Base-by-base conservation (phyloP, 164 flowering plant species). In the Kingdonia uniflora region DNA sequence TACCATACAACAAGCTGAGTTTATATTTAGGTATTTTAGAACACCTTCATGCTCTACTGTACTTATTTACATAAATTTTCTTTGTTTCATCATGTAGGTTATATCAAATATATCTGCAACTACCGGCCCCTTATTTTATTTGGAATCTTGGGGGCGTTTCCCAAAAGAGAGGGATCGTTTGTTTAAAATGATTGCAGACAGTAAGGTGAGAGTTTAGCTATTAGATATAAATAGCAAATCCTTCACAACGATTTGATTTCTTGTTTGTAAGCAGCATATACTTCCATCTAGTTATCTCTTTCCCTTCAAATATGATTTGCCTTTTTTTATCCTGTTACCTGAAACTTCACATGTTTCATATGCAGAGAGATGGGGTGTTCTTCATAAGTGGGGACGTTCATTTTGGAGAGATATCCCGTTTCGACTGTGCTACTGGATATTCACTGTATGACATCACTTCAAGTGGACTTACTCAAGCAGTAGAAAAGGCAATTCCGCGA, bases 311-410 rank as follows among this genome's bases (percentile, higher is more conserved):
- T n/a, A n/a, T n/a, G n/a, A n/a, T n/a, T n/a, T n/a, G n/a, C n/a
- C n/a, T n/a, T n/a, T n/a, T n/a, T n/a, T 29, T 29, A 3, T 29
- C 8, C 8, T 29, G 8, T 3, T 29, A 8, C 35, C 35, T 8
- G 35, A n/a, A n/a, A n/a, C n/a, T 29, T 29, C 8, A 3, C 35
- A 29, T 29, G 35, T 41, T 51, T 39, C 25, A 44, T 53, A 19
- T 59, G 49, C 57, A 82, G 88, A 80, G 95, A 63, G 69, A 74
- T 63, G 95, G 83, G 24, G 70, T 85, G 6, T 58, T 85, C 58
- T 82, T 82, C 68, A 77, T 85, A 48, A 85, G 95, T 63, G 89
- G 89, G 4, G 95, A 85, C 68, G 95, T 85, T 63, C 95, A 85
- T 69, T 85, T 77, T 72, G 87, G 85, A 61, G 89, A 85, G 69